Evolutionary conservation across 1,284 basidiomycete genomes (phyloP).

Genomic region (Ganoderma sinense): DNA sequence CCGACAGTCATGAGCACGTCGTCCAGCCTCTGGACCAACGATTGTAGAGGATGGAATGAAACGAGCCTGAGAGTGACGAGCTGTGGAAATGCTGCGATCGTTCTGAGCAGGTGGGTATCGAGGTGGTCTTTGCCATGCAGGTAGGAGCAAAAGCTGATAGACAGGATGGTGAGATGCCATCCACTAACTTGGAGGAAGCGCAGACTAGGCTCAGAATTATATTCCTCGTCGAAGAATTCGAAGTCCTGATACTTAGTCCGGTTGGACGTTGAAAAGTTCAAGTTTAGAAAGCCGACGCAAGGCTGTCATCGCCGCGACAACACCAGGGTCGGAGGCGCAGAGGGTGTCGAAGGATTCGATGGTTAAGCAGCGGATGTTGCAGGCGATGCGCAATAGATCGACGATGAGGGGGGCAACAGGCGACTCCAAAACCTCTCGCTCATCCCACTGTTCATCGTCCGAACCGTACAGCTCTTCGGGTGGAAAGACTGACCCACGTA

Average conservation of each 20-base stretch:
- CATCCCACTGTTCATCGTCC: not conserved
- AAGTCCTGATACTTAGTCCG: not conserved
- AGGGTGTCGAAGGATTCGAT: not conserved
- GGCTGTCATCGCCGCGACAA: not conserved
- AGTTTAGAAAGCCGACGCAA: not conserved
- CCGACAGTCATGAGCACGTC: no score
- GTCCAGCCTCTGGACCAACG: not conserved
- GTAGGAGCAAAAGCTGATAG: not conserved
- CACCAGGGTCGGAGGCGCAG: not conserved
- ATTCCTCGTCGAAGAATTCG: not conserved
- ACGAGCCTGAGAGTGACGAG: not conserved
- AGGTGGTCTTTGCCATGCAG: no score
- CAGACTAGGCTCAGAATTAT: not conserved
- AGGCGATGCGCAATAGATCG: not conserved
- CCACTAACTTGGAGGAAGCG: not conserved
- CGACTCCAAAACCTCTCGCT: not conserved
- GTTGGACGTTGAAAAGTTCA: not conserved
- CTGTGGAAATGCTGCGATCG: not conserved
- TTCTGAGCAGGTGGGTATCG: not conserved
- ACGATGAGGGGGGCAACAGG: not conserved
- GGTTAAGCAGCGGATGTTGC: not conserved
- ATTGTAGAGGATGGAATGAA: not conserved
- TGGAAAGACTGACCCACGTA: not conserved
- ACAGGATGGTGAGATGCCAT: not conserved
- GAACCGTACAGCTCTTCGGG: no score